Conservation (phyloP, 2,329 filamentous ascomycete species). For the Aspergillus sp. region DNA sequence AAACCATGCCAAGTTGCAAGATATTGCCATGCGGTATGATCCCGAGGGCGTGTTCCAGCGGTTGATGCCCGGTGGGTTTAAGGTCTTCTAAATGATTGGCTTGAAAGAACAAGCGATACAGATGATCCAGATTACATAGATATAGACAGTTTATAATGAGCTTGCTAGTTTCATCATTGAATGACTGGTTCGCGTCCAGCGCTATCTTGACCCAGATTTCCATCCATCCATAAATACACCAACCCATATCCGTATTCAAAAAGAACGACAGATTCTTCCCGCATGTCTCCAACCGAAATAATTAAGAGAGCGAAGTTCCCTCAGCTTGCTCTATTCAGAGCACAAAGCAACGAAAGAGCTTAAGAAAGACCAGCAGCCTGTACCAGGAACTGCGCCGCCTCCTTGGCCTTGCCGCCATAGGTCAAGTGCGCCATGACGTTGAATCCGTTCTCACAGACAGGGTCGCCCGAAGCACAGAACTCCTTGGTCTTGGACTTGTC, state of each 20-base stretch:
- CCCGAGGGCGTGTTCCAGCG: constrained; percentile 38
- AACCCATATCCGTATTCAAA: background rate
- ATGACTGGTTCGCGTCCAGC: background rate
- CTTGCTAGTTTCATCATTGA: background rate
- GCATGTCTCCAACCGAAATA: background rate
- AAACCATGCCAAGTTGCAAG: constrained; percentile 31
- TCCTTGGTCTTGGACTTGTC: constrained; percentile 45
- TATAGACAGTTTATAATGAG: background rate
- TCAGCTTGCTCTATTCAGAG: background rate
- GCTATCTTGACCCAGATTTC: background rate
- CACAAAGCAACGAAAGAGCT: background rate
- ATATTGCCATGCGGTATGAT: constrained; percentile 38
- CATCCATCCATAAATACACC: background rate
- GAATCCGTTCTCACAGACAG: constrained; percentile 51
- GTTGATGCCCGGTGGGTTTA: constrained; percentile 40
- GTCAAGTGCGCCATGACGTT: constrained; percentile 43
- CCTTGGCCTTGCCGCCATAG: constrained; percentile 38
- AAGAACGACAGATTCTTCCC: background rate
- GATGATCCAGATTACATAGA: background rate
- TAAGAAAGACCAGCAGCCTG: constrained; percentile 19
- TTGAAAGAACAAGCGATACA: background rate
- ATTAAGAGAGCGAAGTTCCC: no score
- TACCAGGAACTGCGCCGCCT: constrained; percentile 40
- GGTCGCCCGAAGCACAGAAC: constrained; percentile 52
- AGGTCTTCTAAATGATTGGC: constrained; percentile 26